phyloP scores from a whole-genome alignment of 2,329 filamentous ascomycete genomes.

The Onygenales sp. region DNA sequence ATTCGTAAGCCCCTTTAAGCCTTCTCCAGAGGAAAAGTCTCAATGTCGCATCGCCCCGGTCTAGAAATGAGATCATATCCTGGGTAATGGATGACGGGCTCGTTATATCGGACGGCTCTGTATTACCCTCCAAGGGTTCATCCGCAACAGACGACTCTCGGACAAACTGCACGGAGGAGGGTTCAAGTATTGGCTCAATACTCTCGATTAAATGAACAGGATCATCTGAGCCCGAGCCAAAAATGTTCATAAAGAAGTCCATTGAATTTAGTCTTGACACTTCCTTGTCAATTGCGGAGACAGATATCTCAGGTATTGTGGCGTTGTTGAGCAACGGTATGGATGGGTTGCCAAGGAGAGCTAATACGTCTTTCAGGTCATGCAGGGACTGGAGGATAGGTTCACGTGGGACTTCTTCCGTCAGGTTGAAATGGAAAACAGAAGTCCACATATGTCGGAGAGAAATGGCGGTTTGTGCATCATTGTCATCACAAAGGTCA shows the following conservation, averaged over 20 bases:
- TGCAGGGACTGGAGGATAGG: constrained; percentile 53
- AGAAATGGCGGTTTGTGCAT: constrained; percentile 34
- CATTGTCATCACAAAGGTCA: constrained; percentile 19
- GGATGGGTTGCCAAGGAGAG: constrained; percentile 37
- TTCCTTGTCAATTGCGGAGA: constrained; percentile 76
- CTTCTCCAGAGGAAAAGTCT: constrained; percentile 83
- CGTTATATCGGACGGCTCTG: background rate
- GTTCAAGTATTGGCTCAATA: constrained; percentile 82
- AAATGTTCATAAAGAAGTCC: constrained; percentile 89
- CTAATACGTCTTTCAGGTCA: constrained; percentile 50
- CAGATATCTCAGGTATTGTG: constrained; percentile 78
- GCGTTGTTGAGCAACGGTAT: constrained; percentile 70
- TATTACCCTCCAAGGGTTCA: background rate
- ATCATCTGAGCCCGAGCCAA: constrained; percentile 71
- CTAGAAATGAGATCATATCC: constrained; percentile 78
- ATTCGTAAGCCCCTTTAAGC: constrained; percentile 78
- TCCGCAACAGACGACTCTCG: background rate
- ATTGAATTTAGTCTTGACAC: constrained; percentile 88
- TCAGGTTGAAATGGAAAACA: constrained; percentile 51
- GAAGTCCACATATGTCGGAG: constrained; percentile 59
- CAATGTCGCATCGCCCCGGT: constrained; percentile 70
- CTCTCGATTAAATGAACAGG: constrained; percentile 81
- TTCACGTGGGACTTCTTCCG: constrained; percentile 46
- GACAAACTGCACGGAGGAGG: constrained; percentile 30
- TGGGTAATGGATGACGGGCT: constrained; percentile 22